phyloP scores from a whole-genome alignment of 1,284 basidiomycete species.

The Boletellus deceptivus region DNA sequence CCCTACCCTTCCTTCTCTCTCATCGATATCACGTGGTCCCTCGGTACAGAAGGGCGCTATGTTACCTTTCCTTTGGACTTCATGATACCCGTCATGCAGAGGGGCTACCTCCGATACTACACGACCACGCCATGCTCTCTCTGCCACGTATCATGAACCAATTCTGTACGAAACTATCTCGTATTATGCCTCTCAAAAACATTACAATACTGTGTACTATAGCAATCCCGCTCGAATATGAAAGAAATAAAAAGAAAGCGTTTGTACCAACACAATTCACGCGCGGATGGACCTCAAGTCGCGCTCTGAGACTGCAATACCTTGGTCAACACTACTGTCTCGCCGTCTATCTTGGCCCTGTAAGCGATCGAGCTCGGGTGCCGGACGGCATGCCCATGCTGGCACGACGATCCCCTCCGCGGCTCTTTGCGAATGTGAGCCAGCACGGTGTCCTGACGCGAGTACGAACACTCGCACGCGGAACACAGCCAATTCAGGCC shows the following conservation, averaged over 20 bases:
- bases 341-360: constrained; percentile 5
- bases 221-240: constrained; percentile 5
- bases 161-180: neutral
- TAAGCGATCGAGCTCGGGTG: constrained; percentile 20
- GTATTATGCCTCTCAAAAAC: constrained; percentile 2
- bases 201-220: constrained; percentile 20
- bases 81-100: constrained; percentile 11
- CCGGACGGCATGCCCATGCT: constrained; percentile 8
- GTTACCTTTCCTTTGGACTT: constrained; percentile 3
- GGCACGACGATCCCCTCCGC: constrained; percentile 4
- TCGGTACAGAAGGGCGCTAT: neutral
- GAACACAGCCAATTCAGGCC: constrained; percentile 22
- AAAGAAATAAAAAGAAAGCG: constrained; percentile 6
- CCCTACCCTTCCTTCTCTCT: neutral
- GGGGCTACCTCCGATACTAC: neutral
- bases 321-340: constrained; percentile 23
- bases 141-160: constrained; percentile 6
- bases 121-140: constrained; percentile 1
- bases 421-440: constrained; percentile 4
- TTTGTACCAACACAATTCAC: too few species aligned
- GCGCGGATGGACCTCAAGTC: too few species aligned
- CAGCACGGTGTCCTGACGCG: constrained; percentile 21
- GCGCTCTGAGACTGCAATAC: constrained; percentile 10
- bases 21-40: neutral
- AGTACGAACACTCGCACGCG: constrained; percentile 8